phyloP scores from a whole-genome alignment of 106 monocot genomes.

The Apostasia shenzhenica region DNA sequence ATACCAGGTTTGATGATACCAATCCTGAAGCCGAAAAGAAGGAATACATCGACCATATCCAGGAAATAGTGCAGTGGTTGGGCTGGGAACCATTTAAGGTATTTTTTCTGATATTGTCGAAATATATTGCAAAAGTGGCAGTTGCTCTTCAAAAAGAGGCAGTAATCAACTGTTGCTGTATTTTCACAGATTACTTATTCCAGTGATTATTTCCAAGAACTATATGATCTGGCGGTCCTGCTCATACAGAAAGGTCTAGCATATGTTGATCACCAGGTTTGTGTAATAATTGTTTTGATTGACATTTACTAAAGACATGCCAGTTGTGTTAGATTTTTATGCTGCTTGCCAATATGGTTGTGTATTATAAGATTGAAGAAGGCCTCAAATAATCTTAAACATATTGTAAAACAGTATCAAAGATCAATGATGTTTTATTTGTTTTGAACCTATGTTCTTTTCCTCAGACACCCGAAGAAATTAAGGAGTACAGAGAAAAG shows the following conservation, averaged over 20 bases:
- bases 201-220: slow-evolving; percentile 83
- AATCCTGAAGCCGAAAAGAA: slow-evolving; percentile 95
- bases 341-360: too few species aligned
- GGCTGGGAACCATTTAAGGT: slow-evolving; percentile 97
- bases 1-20: slow-evolving; percentile 88
- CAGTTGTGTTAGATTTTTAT: too few species aligned
- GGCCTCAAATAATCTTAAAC: too few species aligned
- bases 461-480: slow-evolving; percentile 68
- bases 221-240: slow-evolving; percentile 81
- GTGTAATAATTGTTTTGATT: not conserved
- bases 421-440: not conserved
- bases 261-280: slow-evolving; percentile 99
- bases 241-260: slow-evolving; percentile 68
- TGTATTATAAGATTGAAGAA: too few species aligned
- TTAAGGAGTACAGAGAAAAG: slow-evolving; percentile 91
- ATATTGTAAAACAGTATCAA: too few species aligned
- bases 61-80: slow-evolving; percentile 95
- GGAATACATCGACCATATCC: slow-evolving; percentile 94
- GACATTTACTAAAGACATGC: too few species aligned
- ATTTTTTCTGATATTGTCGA: not conserved
- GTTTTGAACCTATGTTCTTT: not conserved
- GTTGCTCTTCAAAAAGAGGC: too few species aligned
- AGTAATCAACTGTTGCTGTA: not conserved
- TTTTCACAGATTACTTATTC: slow-evolving; percentile 73
- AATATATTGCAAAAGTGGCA: not conserved